A percentile compares a stretch with the other conserved stretches of the same genome.
Evolutionary conservation across 129 eudicot species (phyloP).

Genomic region (carrot (Daucus carota)): DNA sequence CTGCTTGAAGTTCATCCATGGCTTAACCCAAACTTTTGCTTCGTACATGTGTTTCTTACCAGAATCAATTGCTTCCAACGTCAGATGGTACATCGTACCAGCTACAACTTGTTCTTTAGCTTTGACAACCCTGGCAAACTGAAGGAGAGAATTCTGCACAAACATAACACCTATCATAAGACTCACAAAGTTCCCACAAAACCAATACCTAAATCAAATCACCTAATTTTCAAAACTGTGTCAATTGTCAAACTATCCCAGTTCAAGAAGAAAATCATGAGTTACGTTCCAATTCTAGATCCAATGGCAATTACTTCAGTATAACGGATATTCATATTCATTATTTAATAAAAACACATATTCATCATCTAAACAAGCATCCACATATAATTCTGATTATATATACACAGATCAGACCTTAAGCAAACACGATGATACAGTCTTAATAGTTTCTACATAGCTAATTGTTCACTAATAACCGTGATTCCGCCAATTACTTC

Average conservation of each 20-base stretch:
- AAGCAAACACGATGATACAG: no score
- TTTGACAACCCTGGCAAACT: constrained; percentile 35
- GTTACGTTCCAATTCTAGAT: not conserved
- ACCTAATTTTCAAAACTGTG: no score
- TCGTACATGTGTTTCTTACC: constrained; percentile 35
- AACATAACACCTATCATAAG: not conserved
- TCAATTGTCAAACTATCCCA: not conserved
- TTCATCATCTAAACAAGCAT: no score
- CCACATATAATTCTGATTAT: no score
- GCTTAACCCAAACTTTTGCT: constrained; percentile 52
- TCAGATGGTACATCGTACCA: constrained; percentile 40
- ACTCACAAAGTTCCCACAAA: not conserved
- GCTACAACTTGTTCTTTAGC: constrained; percentile 50
- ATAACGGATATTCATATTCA: no score
- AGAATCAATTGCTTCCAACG: constrained; percentile 39
- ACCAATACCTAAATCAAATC: not conserved
- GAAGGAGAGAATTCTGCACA: constrained; percentile 31
- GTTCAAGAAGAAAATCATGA: not conserved
- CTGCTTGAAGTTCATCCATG: constrained; percentile 51
- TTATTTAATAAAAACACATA: no score
- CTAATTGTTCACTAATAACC: no score
- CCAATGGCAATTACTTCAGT: not conserved
- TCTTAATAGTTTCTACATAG: no score
- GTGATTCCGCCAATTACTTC: no score
- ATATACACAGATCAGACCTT: no score